A percentile compares a stretch with the other conserved stretches of the same genome.
phyloP scores from a whole-genome alignment of 768 basidiomycete species.

The Asterophora parasitica region DNA sequence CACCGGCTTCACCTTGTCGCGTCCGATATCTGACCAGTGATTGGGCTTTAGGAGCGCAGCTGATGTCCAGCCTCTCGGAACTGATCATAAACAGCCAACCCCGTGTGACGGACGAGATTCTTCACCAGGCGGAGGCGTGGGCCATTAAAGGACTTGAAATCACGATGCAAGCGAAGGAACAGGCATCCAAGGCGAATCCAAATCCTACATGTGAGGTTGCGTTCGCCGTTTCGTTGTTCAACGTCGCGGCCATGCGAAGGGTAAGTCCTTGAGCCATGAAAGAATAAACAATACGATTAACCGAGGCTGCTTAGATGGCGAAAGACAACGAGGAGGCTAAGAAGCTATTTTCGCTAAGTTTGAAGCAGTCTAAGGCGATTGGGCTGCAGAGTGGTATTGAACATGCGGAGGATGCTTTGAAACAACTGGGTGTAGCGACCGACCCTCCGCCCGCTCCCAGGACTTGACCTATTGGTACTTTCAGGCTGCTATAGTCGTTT shows the following conservation, averaged over 20 bases:
- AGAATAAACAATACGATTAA: background rate
- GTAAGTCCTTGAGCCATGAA: conserved; percentile 16
- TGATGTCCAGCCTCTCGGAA: conserved; percentile 43
- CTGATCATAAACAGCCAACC: conserved; percentile 32
- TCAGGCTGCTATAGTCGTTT: no score
- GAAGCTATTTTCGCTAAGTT: conserved; percentile 26
- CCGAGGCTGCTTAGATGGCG: conserved; percentile 25
- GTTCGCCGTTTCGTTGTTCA: conserved; percentile 55
- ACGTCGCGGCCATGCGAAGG: conserved; percentile 54
- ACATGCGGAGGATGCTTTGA: conserved; percentile 27
- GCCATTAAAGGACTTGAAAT: conserved; percentile 45
- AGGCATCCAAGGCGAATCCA: conserved; percentile 8
- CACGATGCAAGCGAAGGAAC: conserved; percentile 24
- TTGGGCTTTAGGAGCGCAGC: conserved; percentile 32
- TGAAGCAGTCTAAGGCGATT: conserved; percentile 34
- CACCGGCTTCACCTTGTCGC: background rate
- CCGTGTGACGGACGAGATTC: conserved; percentile 24
- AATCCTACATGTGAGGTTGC: conserved; percentile 47
- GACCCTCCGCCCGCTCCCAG: background rate
- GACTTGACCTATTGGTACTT: no score
- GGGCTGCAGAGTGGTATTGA: conserved; percentile 29
- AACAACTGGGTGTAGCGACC: conserved; percentile 2
- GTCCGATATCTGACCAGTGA: background rate
- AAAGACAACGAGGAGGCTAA: conserved; percentile 33
- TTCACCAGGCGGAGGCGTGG: conserved; percentile 56